Percentiles rank a stretch among this genome's conserved stretches.
phyloP scores from a whole-genome alignment of 352 stramenopile species.

The Pythium apleroticum region DNA sequence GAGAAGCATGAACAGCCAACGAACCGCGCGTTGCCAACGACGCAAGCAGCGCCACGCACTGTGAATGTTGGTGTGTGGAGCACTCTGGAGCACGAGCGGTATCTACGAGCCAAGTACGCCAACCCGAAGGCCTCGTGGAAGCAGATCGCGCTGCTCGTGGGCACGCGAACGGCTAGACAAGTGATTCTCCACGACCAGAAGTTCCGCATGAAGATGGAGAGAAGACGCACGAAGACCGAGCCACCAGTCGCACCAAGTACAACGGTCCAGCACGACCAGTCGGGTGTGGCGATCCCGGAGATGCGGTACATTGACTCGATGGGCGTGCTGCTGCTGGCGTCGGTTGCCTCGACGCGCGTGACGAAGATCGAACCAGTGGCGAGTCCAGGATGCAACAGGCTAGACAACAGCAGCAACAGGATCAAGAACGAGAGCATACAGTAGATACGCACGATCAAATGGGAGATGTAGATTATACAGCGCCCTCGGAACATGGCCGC shows the following conservation, averaged over 20 bases:
- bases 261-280: background rate
- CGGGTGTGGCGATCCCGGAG: background rate
- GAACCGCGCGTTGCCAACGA: no score
- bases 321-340: slow-evolving; percentile 18
- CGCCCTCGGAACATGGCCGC: no score
- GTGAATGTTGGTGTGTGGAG: slow-evolving; percentile 57
- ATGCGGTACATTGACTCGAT: slow-evolving; percentile 19
- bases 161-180: slow-evolving; percentile 19
- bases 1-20: slow-evolving; percentile 1
- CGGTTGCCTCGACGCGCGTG: slow-evolving; percentile 9
- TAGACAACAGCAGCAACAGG: no score
- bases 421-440: no score
- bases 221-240: slow-evolving; percentile 9
- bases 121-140: slow-evolving; percentile 27
- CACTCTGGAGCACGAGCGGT: slow-evolving; percentile 29
- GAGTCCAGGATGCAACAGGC: no score
- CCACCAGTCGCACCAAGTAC: background rate
- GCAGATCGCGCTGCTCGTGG: slow-evolving; percentile 23
- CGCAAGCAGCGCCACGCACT: no score
- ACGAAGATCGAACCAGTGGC: background rate
- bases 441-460: no score
- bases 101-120: slow-evolving; percentile 21
- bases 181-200: slow-evolving; percentile 29
- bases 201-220: slow-evolving; percentile 27
- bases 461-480: no score